Conservation (phyloP, 78 protist genomes). For the Bodo saltans region DNA sequence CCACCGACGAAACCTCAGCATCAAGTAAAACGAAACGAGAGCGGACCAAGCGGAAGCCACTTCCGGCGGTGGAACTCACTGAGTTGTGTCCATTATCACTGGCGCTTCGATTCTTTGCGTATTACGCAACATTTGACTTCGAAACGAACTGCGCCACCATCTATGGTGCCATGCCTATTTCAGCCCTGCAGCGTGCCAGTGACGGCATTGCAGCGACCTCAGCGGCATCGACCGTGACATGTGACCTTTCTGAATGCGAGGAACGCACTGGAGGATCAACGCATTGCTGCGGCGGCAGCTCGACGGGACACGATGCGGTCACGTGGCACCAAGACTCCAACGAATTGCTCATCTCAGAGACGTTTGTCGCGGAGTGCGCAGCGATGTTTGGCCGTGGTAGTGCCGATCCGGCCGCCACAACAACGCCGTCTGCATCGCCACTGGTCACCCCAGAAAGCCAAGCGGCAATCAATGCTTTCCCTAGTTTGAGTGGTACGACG, state of each 20-base stretch:
- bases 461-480: no score
- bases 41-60: background rate
- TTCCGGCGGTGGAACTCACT: background rate
- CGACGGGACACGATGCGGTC: background rate
- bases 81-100: slow-evolving; percentile 8
- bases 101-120: background rate
- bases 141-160: background rate
- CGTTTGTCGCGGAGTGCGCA: no score
- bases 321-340: background rate
- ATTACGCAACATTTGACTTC: slow-evolving; percentile 19
- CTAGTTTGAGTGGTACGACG: no score
- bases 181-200: background rate
- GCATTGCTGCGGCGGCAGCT: background rate
- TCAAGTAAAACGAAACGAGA: background rate
- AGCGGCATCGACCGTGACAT: background rate
- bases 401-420: no score
- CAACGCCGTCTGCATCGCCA: no score
- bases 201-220: background rate
- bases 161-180: background rate
- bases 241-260: background rate
- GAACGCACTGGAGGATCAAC: background rate
- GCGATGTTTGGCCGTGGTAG: no score
- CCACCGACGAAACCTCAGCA: background rate
- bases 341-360: no score
- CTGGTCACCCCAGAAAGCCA: no score